Evolutionary conservation across 805 yeast species (phyloP).

Genomic region (Saccharomycopsis lassenensis): DNA sequence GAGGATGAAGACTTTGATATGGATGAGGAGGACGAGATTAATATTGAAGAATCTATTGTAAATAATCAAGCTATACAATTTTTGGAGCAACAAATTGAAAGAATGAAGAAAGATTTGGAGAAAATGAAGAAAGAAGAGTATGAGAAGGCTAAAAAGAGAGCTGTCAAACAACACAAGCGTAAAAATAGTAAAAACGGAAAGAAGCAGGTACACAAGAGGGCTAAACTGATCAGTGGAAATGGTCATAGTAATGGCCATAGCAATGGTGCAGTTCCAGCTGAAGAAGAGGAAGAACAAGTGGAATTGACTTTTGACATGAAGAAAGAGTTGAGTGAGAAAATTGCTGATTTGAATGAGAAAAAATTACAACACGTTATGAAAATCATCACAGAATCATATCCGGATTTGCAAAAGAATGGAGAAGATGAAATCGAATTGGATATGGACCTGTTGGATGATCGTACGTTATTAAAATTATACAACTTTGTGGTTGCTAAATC

Average conservation of each 20-base stretch:
- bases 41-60: slow-evolving; percentile 48
- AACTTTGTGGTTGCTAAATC: slow-evolving; percentile 51
- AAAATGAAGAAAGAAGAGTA: slow-evolving; percentile 71
- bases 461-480: slow-evolving; percentile 73
- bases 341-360: slow-evolving; percentile 65
- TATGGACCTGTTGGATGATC: slow-evolving; percentile 82
- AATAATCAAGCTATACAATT: slow-evolving; percentile 86
- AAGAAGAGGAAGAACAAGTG: slow-evolving; percentile 25
- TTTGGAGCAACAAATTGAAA: slow-evolving; percentile 72
- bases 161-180: slow-evolving; percentile 35
- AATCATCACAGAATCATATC: slow-evolving; percentile 68
- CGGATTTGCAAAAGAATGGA: slow-evolving; percentile 38
- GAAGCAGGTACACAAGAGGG: slow-evolving; percentile 15
- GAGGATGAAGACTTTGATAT: slow-evolving; percentile 34
- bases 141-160: slow-evolving; percentile 31
- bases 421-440: slow-evolving; percentile 96
- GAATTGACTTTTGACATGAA: slow-evolving; percentile 82
- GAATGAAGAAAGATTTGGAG: slow-evolving; percentile 78
- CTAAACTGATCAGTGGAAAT: slow-evolving; percentile 17
- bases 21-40: slow-evolving; percentile 46
- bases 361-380: slow-evolving; percentile 75
- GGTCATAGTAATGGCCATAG: slow-evolving; percentile 19
- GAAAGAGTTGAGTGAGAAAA: slow-evolving; percentile 80
- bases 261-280: too few species aligned
- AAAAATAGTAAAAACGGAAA: slow-evolving; percentile 28